Evolutionary conservation across 1,139 yeast genomes (phyloP), one percentile per base, ranked within the genome.

Genomic region (Debaryomyces nepalensis): DNA sequence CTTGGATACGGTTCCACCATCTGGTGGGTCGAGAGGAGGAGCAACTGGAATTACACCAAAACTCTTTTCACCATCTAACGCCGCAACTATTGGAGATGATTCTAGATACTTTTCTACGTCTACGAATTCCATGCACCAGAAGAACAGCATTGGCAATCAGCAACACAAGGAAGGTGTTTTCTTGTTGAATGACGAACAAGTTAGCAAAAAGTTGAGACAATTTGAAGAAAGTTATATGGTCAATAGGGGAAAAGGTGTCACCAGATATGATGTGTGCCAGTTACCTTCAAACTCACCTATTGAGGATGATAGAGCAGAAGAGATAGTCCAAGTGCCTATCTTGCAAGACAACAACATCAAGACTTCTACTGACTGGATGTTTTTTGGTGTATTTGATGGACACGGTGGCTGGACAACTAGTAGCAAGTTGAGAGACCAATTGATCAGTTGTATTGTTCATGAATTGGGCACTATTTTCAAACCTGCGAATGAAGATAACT

Each of bases 341-440:
- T 66, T 76, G 45, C 81, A 79, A 53, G 75, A 69, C 42, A 77
- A 77, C 54, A 75, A 77, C 48, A 68, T 73, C 42, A 70, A 68
- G 42, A 77, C 81, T 2, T 73, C 79, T 34, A 77, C 95, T 0
- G 97, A 91, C 62, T 86, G 97, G 87, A 86, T 87, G 80, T 89
- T 93, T 58, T 95, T 95, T 77, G 97, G 98, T 2, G 81, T 95
- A 0, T 93, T 85, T 61, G 99, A 93, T 64, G 99, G 99, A 9
- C 99, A 93, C 63, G 90, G 96, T 3, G 99, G 99, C 14, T 90
- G 96, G 84, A 87, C 88, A 46, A 95, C 99, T 1, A 83, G 95
- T 46, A 80, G 89, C 24, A 87, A 84, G 59, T 75, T 93, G 47
- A 77, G 96, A 46, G 95, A 88, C 50, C 83, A 84, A 51, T 73